Conservation (phyloP, 108 stramenopile species). For the Conticribra guillardii region DNA sequence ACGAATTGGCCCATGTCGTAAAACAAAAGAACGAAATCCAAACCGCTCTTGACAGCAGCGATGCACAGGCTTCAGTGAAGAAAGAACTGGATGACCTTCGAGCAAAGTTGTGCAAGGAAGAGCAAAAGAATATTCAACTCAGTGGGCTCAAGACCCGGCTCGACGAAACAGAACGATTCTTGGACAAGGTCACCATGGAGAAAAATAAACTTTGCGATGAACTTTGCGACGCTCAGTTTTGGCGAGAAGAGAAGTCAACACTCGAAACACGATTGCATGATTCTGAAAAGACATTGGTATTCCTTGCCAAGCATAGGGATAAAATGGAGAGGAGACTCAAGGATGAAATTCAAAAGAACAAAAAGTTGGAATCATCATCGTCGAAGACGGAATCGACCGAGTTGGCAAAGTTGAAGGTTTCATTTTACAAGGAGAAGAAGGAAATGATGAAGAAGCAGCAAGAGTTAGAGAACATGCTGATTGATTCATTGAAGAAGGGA, state of each 20-base stretch:
- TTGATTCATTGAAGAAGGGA: slow-evolving; percentile 11
- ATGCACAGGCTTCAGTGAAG: not conserved
- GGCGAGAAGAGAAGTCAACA: not conserved
- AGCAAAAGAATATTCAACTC: not conserved
- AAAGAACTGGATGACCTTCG: slow-evolving; percentile 9
- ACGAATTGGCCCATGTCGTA: not conserved
- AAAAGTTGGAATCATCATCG: not conserved
- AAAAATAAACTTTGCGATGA: slow-evolving; percentile 2
- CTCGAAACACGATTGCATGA: slow-evolving; percentile 9
- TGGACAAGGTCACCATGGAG: not conserved
- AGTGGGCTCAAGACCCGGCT: not conserved
- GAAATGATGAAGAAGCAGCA: slow-evolving; percentile 8
- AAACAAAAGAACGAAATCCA: not conserved
- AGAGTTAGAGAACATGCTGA: slow-evolving; percentile 18
- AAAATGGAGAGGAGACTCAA: not conserved
- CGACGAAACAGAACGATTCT: slow-evolving; percentile 5
- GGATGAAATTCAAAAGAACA: not conserved
- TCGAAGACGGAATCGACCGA: not conserved
- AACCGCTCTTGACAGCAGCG: not conserved
- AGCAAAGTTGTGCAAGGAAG: slow-evolving; percentile 1
- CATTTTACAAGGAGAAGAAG: slow-evolving; percentile 15
- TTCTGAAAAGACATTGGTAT: slow-evolving; percentile 1
- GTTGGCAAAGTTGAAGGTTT: not conserved
- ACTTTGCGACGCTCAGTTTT: not conserved
- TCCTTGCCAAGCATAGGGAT: slow-evolving; percentile 6